These are phyloP conservation scores for Hymenoscyphus linearis DNA, from an alignment of 2,329 filamentous ascomycete genomes.

Conservation along the genomic window DNA sequence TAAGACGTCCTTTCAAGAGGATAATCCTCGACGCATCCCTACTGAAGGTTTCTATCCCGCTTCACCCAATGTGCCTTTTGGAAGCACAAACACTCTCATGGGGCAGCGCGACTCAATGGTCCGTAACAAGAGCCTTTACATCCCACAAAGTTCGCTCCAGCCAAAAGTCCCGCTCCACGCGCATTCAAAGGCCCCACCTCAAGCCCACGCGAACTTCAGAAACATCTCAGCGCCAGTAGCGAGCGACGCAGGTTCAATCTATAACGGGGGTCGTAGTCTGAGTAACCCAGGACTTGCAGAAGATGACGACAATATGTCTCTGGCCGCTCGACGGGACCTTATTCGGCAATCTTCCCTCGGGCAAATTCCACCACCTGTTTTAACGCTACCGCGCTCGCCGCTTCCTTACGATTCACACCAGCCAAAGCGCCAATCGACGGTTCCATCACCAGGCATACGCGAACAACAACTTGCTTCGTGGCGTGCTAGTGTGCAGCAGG, in stretches of 20 bases:
- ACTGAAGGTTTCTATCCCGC: conserved; percentile 26
- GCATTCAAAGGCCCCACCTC: conserved; percentile 16
- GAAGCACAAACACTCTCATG: conserved; percentile 42
- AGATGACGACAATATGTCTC: conserved; percentile 60
- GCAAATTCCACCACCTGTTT: conserved; percentile 4
- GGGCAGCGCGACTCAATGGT: conserved; percentile 49
- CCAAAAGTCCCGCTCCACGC: conserved; percentile 20
- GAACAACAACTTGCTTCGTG: conserved; percentile 61
- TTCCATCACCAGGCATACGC: conserved; percentile 41
- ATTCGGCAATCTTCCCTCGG: conserved; percentile 26
- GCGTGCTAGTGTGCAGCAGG: conserved; percentile 59
- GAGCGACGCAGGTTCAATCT: conserved; percentile 40
- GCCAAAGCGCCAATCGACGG: conserved; percentile 42
- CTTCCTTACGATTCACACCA: conserved; percentile 49
- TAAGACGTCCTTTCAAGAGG: conserved; percentile 7
- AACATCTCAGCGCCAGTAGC: conserved; percentile 16
- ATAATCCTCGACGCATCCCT: conserved; percentile 16
- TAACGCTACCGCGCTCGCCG: conserved; percentile 21
- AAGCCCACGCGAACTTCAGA: conserved; percentile 7
- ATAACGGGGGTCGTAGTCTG: conserved; percentile 26
- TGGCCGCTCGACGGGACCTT: conserved; percentile 33
- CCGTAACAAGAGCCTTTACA: conserved; percentile 26
- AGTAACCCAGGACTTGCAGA: conserved; percentile 35
- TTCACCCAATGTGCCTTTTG: conserved; percentile 21
- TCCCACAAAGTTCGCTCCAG: conserved; percentile 5